Base-by-base conservation (phyloP, 2,329 filamentous ascomycete species). In the Pseudogymnoascus sp. region DNA sequence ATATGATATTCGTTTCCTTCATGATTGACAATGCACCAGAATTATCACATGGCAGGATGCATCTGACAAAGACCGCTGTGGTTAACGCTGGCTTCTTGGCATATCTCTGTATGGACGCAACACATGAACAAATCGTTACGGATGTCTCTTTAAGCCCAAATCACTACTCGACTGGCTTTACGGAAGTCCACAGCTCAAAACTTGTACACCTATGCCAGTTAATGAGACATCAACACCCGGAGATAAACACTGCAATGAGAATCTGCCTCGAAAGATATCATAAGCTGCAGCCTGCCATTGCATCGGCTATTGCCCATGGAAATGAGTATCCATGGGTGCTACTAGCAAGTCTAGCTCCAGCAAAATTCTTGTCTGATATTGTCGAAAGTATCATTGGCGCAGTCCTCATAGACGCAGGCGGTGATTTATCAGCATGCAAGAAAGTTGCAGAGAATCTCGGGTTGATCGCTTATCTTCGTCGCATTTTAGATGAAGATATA, bases 361-460 rank as follows among this genome's bases (percentile, higher is more conserved):
- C 84, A 14, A 97, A 97, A 71, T 89, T 90, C 74, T 88, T 89
- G 74, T 93, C 89, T 0, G 93, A 97, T 73, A 76, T 97, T 6
- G 79, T 97, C 8, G 93, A 97, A 76, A 84, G 85, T 34, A 73
- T 96, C 0, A 75, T 97, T 0, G 93, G 90, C 0, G 93, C 92
- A 0, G 81, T 97, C 0, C 97, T 89, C 79, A 78, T 96, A 18
- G 95, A 97, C 73, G 89, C 81, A 0, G 88, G 87, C 0, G 89
- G 88, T 0, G 80, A 82, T 1, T 71, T 91, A 12, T 77, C 77
- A 0, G 73, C 72, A 0, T 96, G 91, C 69, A 77, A 81, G 60
- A 70, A 62, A 0, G 80, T 97, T 39, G 73, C 91, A 0, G 79
- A 83, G 51, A 76, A 78, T 0, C 76, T 91, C 3, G 91, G 91